Percentiles rank a stretch among this genome's conserved stretches.
Conservation (phyloP, 176 grass and related monocot genomes). For the Triticum turgidum region DNA sequence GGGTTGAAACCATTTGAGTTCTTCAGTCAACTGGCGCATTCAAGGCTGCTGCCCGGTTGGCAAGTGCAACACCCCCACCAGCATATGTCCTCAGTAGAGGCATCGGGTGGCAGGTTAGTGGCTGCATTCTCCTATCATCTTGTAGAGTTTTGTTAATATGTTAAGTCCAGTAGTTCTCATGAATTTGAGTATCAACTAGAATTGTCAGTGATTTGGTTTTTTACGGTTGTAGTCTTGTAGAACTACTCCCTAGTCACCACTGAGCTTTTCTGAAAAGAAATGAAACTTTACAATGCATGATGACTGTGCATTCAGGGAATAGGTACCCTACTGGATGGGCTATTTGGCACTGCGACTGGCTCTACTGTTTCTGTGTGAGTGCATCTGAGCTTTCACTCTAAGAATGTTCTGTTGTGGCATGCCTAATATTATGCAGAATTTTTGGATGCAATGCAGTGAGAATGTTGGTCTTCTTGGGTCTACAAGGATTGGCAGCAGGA, state of each 20-base stretch:
- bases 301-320: constrained; percentile 60
- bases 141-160: neutral
- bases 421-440: neutral
- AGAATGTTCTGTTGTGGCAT: neutral
- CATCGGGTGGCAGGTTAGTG: constrained; percentile 83
- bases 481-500: constrained; percentile 85
- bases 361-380: constrained; percentile 97
- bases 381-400: neutral
- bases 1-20: constrained; percentile 13
- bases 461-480: constrained; percentile 98
- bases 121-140: neutral
- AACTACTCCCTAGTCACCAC: neutral
- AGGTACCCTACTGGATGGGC: constrained; percentile 75
- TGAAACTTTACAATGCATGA: neutral
- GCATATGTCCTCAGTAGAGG: constrained; percentile 89
- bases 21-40: constrained; percentile 85
- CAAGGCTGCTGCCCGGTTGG: constrained; percentile 88
- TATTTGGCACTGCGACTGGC: constrained; percentile 86
- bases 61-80: constrained; percentile 96
- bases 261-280: neutral
- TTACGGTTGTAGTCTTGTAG: neutral
- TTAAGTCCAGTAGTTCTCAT: neutral
- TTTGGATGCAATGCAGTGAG: constrained; percentile 55
- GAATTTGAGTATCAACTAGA: neutral
- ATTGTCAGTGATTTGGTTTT: neutral